Conservation (phyloP, 2,329 filamentous ascomycete genomes). For the Madurella mycetomatis region DNA sequence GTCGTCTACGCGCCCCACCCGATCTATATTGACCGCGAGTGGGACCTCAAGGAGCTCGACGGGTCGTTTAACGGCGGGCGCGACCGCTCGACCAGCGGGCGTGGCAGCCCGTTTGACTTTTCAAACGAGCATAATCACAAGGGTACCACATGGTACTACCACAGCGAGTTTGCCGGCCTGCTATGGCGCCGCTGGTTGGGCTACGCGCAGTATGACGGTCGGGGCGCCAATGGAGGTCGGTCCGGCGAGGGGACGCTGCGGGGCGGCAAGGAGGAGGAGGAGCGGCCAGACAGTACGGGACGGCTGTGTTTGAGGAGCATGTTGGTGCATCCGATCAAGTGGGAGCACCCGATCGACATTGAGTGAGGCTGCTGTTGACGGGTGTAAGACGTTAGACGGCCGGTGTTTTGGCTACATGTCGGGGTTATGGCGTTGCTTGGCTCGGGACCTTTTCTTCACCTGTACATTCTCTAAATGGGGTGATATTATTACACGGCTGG, state of each 20-base stretch:
- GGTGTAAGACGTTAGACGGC: neutral
- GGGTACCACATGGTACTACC: constrained; percentile 81
- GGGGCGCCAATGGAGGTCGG: constrained; percentile 46
- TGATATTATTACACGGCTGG: no score
- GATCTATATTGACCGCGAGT: constrained; percentile 71
- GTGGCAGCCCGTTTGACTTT: constrained; percentile 62
- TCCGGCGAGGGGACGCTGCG: constrained; percentile 44
- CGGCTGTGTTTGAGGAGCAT: constrained; percentile 76
- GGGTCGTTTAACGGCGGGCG: constrained; percentile 73
- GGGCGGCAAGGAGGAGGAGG: constrained; percentile 51
- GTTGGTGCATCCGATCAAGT: constrained; percentile 78
- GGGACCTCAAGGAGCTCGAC: constrained; percentile 65
- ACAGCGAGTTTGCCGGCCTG: constrained; percentile 70
- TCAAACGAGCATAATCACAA: constrained; percentile 78
- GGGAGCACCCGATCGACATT: constrained; percentile 47
- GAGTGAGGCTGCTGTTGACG: neutral
- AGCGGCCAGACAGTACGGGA: constrained; percentile 44
- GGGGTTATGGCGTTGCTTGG: neutral
- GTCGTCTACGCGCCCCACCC: constrained; percentile 78
- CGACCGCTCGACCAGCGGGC: constrained; percentile 61
- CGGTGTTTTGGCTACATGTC: neutral
- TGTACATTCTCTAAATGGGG: no score
- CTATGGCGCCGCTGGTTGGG: constrained; percentile 76
- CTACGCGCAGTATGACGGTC: constrained; percentile 50
- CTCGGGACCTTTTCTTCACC: no score